Percentiles rank a stretch among this genome's conserved stretches.
phyloP scores from a whole-genome alignment of 1,139 yeast genomes.

The Yamadazyma mexicana region DNA sequence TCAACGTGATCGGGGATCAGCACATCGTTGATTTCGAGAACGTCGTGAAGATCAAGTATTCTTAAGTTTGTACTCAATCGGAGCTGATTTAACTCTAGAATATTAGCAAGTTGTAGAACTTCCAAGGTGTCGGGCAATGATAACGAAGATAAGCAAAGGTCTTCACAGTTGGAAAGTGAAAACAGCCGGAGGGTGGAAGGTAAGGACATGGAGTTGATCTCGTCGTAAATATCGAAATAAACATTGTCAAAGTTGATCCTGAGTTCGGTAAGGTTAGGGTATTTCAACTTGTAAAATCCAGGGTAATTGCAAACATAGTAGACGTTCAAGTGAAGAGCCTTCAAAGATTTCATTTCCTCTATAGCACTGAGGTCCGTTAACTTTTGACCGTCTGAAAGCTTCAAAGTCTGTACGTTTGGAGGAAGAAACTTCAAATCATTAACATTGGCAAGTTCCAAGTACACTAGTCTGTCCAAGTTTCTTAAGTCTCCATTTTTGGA shows the following conservation, averaged over 20 bases:
- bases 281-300: constrained; percentile 7
- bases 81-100: constrained; percentile 4
- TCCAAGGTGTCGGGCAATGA: constrained; percentile 7
- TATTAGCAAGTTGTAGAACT: constrained; percentile 3
- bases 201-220: constrained; percentile 8
- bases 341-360: constrained; percentile 4
- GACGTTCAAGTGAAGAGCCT: constrained; percentile 4
- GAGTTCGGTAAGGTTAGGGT: constrained; percentile 8
- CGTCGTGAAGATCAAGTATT: constrained; percentile 2
- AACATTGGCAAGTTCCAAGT: constrained; percentile 9
- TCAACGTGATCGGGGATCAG: not conserved
- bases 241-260: constrained; percentile 6
- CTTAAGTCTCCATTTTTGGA: constrained; percentile 8
- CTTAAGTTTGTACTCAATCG: constrained; percentile 1
- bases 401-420: constrained; percentile 5
- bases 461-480: constrained; percentile 6
- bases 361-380: constrained; percentile 4
- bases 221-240: constrained; percentile 10
- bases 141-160: constrained; percentile 8
- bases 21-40: constrained; percentile 3
- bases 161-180: constrained; percentile 9
- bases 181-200: constrained; percentile 8
- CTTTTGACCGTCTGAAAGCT: constrained; percentile 9
- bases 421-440: constrained; percentile 8
- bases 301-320: constrained; percentile 8